phyloP scores from a whole-genome alignment of 1,284 basidiomycete genomes.

The Fomes fomentarius region DNA sequence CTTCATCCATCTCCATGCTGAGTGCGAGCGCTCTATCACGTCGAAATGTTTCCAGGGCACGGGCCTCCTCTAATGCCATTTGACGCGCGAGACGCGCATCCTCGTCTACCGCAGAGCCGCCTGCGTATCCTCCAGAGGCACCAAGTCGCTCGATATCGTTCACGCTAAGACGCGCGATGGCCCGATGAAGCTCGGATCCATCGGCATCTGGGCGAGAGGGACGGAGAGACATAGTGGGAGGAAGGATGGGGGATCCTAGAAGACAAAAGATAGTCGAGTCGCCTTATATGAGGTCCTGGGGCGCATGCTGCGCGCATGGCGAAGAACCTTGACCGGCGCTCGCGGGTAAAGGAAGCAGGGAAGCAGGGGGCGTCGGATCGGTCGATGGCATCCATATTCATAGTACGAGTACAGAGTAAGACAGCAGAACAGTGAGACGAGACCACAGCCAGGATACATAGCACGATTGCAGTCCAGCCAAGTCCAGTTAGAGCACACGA shows the following conservation, averaged over 20 bases:
- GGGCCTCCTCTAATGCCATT: constrained; percentile 8
- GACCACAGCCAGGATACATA: background rate
- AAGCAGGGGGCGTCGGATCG: background rate
- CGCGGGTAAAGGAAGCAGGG: background rate
- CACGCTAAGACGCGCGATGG: constrained; percentile 2
- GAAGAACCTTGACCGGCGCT: background rate
- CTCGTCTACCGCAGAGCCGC: background rate
- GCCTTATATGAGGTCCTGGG: background rate
- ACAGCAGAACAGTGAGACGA: no score
- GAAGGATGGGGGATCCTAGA: background rate
- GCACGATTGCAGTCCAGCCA: background rate
- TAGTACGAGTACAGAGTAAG: no score
- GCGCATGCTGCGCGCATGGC: no score
- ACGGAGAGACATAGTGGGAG: background rate
- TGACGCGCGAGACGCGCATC: constrained; percentile 3
- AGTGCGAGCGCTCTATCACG: constrained; percentile 5
- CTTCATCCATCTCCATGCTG: constrained; percentile 1
- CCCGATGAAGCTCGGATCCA: background rate
- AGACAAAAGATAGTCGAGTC: background rate
- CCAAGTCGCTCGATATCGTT: constrained; percentile 2
- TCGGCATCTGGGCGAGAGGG: background rate
- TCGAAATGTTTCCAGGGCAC: background rate
- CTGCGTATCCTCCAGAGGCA: background rate
- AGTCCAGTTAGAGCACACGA: background rate
- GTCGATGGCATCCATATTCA: background rate